phyloP scores from a whole-genome alignment of 2,329 filamentous ascomycete species.

The Seiridium unicorne region DNA sequence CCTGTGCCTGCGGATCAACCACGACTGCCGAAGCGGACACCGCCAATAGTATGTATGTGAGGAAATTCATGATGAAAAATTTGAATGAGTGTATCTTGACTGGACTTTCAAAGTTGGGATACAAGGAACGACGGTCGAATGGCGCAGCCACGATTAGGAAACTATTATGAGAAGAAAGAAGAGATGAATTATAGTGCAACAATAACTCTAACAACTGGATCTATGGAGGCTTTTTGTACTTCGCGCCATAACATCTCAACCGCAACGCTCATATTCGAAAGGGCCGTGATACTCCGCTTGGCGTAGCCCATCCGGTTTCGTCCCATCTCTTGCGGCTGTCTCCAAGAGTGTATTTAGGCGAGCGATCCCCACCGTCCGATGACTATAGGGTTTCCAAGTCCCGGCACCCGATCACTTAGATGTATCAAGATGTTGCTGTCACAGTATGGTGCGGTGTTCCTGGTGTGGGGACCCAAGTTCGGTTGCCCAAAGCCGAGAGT shows the following conservation, averaged over 20 bases:
- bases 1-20: neutral
- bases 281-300: neutral
- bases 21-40: neutral
- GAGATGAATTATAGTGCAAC: neutral
- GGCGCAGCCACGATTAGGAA: neutral
- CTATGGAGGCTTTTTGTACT: no score
- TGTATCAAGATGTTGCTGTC: neutral
- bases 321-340: neutral
- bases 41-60: neutral
- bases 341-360: neutral
- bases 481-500: neutral
- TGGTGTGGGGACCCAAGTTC: neutral
- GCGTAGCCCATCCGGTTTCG: neutral
- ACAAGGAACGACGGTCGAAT: neutral
- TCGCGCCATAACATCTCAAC: neutral
- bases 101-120: no score
- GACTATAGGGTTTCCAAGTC: neutral
- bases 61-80: neutral
- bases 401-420: neutral
- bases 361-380: neutral
- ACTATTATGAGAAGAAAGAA: neutral
- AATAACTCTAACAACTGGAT: neutral
- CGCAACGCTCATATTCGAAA: neutral
- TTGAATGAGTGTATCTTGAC: neutral
- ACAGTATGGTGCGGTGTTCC: neutral